Evolutionary conservation across 2,329 filamentous ascomycete genomes (phyloP).

Genomic region (Corinectria fuckeliana): DNA sequence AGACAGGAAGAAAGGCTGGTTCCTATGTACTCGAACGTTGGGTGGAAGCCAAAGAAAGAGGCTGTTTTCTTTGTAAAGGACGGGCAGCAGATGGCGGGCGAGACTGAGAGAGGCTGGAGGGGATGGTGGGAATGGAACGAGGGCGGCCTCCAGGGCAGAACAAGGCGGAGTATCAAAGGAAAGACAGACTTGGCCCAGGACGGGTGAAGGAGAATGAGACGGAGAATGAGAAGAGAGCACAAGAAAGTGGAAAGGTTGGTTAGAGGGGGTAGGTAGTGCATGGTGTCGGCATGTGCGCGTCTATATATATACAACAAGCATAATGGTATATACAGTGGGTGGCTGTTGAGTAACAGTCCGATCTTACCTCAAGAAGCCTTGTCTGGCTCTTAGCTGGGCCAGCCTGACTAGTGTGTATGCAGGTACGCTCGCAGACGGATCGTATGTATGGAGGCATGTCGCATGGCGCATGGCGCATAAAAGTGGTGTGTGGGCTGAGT

Average conservation of each 20-base stretch:
- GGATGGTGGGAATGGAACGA: slow-evolving; percentile 1
- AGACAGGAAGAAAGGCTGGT: neutral
- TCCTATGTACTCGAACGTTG: neutral
- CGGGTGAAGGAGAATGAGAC: neutral
- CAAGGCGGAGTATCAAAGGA: slow-evolving; percentile 1
- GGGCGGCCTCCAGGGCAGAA: slow-evolving; percentile 12
- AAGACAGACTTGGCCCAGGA: slow-evolving; percentile 6
- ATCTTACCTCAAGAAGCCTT: neutral
- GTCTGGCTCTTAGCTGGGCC: neutral
- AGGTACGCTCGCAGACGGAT: slow-evolving; percentile 8
- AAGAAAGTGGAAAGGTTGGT: neutral
- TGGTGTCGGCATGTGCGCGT: neutral
- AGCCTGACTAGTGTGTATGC: slow-evolving; percentile 2
- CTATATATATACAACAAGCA: slow-evolving; percentile 1
- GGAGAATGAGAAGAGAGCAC: neutral
- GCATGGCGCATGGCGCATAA: neutral
- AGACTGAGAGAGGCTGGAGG: neutral
- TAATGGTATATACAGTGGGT: neutral
- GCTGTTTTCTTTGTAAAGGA: neutral
- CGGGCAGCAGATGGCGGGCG: neutral
- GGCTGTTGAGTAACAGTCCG: no score
- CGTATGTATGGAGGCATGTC: neutral
- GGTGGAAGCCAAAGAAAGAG: neutral
- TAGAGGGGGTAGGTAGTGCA: neutral
- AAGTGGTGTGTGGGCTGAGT: no score